Evolutionary conservation across 23 red algal genomes (phyloP), one percentile per base, ranked within the genome.

Genomic region (Gracilariopsis chorda): DNA sequence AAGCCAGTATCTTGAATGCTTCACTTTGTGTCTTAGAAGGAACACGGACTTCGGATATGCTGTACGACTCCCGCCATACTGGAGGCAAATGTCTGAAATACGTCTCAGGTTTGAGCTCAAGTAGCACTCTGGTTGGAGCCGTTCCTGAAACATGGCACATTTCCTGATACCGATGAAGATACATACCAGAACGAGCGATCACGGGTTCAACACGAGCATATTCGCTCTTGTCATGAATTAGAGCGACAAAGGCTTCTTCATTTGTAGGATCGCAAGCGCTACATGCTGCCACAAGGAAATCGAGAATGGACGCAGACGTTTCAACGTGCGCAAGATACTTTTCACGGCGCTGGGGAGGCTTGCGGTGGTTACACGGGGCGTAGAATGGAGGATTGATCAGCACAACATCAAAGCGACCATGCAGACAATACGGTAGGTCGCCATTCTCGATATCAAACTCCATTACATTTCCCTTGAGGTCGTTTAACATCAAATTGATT

Each of bases 381-480:
- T 90, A 90, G 68, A 90, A 90, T 21, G 86, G 86, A 33, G 86
- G 86, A 56, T 90, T 90, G 19, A 79, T 69, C 42, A 90, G 67
- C 12, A 90, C 67, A 77, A 90, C 86, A 90, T 90, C 86, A 68
- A 77, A 64, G 10, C n/a, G 17, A 44, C 44, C 67, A 32, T 33
- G 65, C 19, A 74, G 30, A 33, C 23, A 7, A 14, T 25, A 23
- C 0, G 86, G 76, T n/a, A 90, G 55, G 13, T 13, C 21, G 13
- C 86, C 86, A 41, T 63, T 61, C 41, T 65, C 45, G 12, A 90
- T 0, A 64, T 80, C 86, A 69, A 51, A 42, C 16, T 80, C 51
- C 34, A 46, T 77, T 23, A 79, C 76, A 45, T 69, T 48, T 20
- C 73, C 73, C 6, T 80, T 30, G 7, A 77, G 28, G 46, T 68